Conservation (phyloP, 768 basidiomycete species). For the Inosperma sp. region DNA sequence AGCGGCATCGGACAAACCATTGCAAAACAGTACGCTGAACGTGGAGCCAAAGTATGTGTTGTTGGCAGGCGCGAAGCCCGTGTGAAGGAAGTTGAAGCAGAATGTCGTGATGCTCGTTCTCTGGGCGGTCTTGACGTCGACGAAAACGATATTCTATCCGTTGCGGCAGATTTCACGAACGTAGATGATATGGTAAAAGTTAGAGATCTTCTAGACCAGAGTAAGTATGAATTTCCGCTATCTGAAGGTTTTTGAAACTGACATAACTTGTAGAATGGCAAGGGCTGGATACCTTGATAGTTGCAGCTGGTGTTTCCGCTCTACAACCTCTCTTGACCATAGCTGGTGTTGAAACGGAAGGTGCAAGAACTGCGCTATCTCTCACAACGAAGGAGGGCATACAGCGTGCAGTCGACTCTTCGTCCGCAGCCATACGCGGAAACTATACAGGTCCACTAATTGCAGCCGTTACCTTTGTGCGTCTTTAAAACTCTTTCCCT, state of each 20-base stretch:
- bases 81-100: slow-evolving; percentile 54
- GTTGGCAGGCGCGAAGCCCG: slow-evolving; percentile 59
- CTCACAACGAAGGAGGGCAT: slow-evolving; percentile 53
- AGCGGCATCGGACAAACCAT: slow-evolving; percentile 76
- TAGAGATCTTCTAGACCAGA: slow-evolving; percentile 46
- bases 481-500: slow-evolving; percentile 20
- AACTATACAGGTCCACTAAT: slow-evolving; percentile 72
- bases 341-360: slow-evolving; percentile 48
- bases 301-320: slow-evolving; percentile 82
- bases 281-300: slow-evolving; percentile 77
- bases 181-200: slow-evolving; percentile 64
- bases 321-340: slow-evolving; percentile 70
- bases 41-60: slow-evolving; percentile 74
- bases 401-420: slow-evolving; percentile 51
- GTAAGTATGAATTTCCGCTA: slow-evolving; percentile 36
- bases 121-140: slow-evolving; percentile 15
- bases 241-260: neutral
- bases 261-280: slow-evolving; percentile 56
- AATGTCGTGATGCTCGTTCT: slow-evolving; percentile 42
- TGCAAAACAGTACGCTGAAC: slow-evolving; percentile 62
- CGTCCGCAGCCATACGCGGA: slow-evolving; percentile 49
- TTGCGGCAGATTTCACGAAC: slow-evolving; percentile 60
- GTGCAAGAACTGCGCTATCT: slow-evolving; percentile 26
- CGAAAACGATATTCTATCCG: slow-evolving; percentile 39
- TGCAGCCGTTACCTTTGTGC: slow-evolving; percentile 66